Evolutionary conservation across 768 basidiomycete species (phyloP).

Genomic region (Serendipita sp.): DNA sequence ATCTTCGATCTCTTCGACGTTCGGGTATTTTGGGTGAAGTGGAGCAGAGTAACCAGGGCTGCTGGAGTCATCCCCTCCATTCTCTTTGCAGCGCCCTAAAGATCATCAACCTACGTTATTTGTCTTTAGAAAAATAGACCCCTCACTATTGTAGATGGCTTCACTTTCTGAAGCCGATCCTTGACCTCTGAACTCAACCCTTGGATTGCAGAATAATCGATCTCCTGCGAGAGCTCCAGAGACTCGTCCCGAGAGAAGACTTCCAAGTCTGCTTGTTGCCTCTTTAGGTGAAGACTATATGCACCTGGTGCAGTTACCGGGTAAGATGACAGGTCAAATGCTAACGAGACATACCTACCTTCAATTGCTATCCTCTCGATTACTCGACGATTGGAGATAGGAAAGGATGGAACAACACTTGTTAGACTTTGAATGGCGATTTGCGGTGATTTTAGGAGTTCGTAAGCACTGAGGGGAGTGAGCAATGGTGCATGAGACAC

Average conservation of each 20-base stretch:
- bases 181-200: slow-evolving; percentile 66
- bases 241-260: slow-evolving; percentile 64
- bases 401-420: slow-evolving; percentile 33
- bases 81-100: slow-evolving; percentile 74
- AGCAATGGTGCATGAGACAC: background rate
- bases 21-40: background rate
- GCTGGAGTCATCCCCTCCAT: slow-evolving; percentile 91
- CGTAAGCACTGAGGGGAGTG: slow-evolving; percentile 42
- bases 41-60: slow-evolving; percentile 46
- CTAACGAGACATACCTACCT: slow-evolving; percentile 26
- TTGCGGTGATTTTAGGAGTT: slow-evolving; percentile 47
- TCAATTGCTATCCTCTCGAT: slow-evolving; percentile 53
- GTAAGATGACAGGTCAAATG: slow-evolving; percentile 20
- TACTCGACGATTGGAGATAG: slow-evolving; percentile 32
- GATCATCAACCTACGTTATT: background rate
- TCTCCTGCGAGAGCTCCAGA: slow-evolving; percentile 45
- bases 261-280: slow-evolving; percentile 62
- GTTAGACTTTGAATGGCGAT: slow-evolving; percentile 31
- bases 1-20: too few species aligned
- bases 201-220: slow-evolving; percentile 50
- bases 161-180: slow-evolving; percentile 41
- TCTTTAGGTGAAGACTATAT: slow-evolving; percentile 31
- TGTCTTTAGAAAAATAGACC: background rate
- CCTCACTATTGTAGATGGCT: slow-evolving; percentile 54
- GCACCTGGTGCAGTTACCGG: slow-evolving; percentile 33